Evolutionary conservation across 2,329 filamentous ascomycete species (phyloP), one percentile per base, ranked within the genome.

Genomic region (Neofusicoccum cordaticola): DNA sequence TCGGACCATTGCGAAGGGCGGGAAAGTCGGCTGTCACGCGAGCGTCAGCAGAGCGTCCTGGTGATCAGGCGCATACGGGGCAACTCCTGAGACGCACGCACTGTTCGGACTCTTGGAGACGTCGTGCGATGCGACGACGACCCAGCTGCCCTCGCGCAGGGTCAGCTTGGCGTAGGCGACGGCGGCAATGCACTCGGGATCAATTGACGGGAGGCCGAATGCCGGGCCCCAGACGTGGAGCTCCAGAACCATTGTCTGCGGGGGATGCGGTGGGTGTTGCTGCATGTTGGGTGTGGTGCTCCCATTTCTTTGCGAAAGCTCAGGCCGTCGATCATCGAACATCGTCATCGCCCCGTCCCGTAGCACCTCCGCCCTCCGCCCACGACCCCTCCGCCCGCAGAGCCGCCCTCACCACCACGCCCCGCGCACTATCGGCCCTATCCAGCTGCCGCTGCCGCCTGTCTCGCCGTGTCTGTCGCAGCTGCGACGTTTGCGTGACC

Each of bases 181-280:
- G 48, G 90, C 84, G 34, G 93, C 93, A 66, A 96, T 86, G 74
- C 93, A 98, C 81, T 96, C 91, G 51, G 94, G 84, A 73, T 98
- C 93, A 71, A 98, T 90, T 48, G 95, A 98, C 13, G 94, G 89
- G 50, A 97, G 86, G 45, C 88, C 88, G 76, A 97, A 96, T 45
- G 91, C 93, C 63, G 92, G 89, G 57, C 93, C 93, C 90, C 93
- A 96, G 73, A 97, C 85, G 79, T 97, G 90, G 66, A 99, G 86
- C 79, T 94, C 86, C 56, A 92, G 79, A 68, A 86, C 82, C 82
- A 64, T 65, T 17, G 44, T 64, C 34, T 64, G 45, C 42, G 61
- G 61, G n/a, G 27, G 47, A 2, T 63, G 61, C 27, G 60, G 47
- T 61, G 63, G 45, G 37, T 35, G 19, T 42, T n/a, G 27, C 17